Base-by-base conservation (phyloP, 306 rosid species). In the Arachis hypogaea region DNA sequence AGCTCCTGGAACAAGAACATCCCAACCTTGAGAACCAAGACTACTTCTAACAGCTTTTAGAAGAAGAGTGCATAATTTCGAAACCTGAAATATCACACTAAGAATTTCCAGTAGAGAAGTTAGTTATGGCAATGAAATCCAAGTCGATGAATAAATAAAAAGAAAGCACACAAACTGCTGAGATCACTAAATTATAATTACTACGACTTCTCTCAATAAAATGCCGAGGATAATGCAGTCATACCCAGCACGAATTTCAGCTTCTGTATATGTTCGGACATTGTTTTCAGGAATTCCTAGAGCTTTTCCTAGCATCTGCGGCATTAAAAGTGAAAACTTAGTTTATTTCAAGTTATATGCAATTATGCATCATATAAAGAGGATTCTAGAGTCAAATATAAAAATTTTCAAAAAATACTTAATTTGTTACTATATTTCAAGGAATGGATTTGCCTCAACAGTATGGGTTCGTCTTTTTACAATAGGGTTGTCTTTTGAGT, bases 21-120 rank as follows among this genome's bases (percentile, higher is more conserved):
- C 99, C 99, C 99, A 94, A 77, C 99, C 99, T 75, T 92, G 84
- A 63, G 97, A 92, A 83, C 90, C 99, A 78, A 94, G 84, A 38
- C 84, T 36, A 64, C 71, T 87, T 90, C 99, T 89, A 67, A 88
- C 92, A 52, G 97, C 90, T 85, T 92, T 94, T 59, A 89, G 80
- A 74, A 94, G 92, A 70, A 94, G 80, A 14, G 95, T 89, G 73
- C 95, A 94, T 14, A 94, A 86, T 81, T 92, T 94, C 33, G 99
- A 94, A 75, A 94, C 97, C 95, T 94, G 99, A 72, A 94, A 94
- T 78, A 94, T 92, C 58, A 94, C 92, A 74, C 99, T 94, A 80
- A 62, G 67, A 81, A 55, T 76, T 71, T 55, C 59, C 83, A 50
- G 57, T 5, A 54, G 64, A 73, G 16, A 71, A 59, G 72, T 87